Evolutionary conservation across 257 asterid species (phyloP).

Genomic region (Solanum chilense): DNA sequence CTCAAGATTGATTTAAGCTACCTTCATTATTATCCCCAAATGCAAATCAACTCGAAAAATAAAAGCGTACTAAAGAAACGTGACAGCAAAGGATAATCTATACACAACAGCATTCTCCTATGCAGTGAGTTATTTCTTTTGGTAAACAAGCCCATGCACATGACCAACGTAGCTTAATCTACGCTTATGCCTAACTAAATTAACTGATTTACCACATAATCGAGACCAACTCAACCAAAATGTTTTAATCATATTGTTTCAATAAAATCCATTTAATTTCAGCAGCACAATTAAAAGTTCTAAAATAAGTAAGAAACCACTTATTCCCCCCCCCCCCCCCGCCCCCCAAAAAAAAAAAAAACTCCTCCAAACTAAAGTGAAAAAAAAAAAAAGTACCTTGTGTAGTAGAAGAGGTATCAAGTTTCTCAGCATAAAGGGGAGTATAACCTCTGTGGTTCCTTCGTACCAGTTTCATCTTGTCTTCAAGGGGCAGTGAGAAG

Average conservation of each 20-base stretch:
- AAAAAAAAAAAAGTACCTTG: conserved; percentile 15
- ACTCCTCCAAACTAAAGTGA: background rate
- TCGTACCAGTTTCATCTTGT: conserved; percentile 29
- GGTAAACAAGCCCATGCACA: background rate
- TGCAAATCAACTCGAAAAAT: background rate
- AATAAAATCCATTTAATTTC: background rate
- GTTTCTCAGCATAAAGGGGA: conserved; percentile 41
- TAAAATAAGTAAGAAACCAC: background rate
- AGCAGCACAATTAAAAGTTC: background rate
- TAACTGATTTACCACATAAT: background rate
- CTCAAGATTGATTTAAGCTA: background rate
- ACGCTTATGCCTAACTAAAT: background rate
- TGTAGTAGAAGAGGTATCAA: conserved; percentile 26
- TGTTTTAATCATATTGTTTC: background rate
- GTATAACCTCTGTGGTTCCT: conserved; percentile 40
- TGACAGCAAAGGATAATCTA: background rate
- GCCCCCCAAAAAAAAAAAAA: background rate
- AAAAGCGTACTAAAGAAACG: background rate
- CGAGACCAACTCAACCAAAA: background rate
- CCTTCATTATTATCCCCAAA: background rate
- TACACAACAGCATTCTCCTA: background rate
- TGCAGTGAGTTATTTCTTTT: background rate
- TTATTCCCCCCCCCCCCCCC: no score
- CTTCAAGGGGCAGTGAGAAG: conserved; percentile 31
- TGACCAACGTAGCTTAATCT: background rate